Evolutionary conservation across 768 basidiomycete species (phyloP), one percentile per base, ranked within the genome.

Genomic region (Lactarius sanguifluus): DNA sequence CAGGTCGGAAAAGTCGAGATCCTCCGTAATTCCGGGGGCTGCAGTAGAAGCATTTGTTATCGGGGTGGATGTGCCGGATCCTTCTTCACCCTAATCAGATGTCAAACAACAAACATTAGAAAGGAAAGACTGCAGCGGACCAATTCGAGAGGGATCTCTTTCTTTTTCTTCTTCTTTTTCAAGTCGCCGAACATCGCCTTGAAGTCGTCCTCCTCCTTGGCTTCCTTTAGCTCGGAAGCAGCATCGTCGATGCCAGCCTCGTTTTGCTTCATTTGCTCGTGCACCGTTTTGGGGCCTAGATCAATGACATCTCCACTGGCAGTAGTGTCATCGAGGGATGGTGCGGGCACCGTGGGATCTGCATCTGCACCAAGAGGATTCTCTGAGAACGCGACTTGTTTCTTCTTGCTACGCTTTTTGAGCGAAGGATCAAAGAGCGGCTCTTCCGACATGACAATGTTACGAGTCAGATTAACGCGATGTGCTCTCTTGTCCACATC

Each of bases 141-240:
- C 66, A 92, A 78, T 77, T 92, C 90, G 75, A 92, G 82, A 5
- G 91, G 91, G 65, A 94, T 91, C 64, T 93, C 92, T 76, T 92
- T 94, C 82, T 77, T 92, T 81, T 94, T 94, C 80, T 93, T 94
- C 77, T 93, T 94, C 84, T 90, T 94, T 84, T 92, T 94, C 75
- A 92, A 74, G 74, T 92, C 92, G 3, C 89, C 91, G 73, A 94
- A 94, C 88, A 93, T 91, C 56, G 89, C 83, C 75, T 90, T 90
- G 76, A 86, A 81, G 43, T 92, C 88, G 36, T 92, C 91, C 0
- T 88, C 89, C 71, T 86, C 86, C 70, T 84, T 83, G 70, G 79
- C 81, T 69, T 83, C 82, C 73, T 79, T 77, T 32, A 71, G 76
- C 67, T 73, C 77, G 69, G 72, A 76, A 15, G 66, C 77, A 54